Evolutionary conservation across 2,329 filamentous ascomycete species (phyloP).

Genomic region (Exophiala mesophila): DNA sequence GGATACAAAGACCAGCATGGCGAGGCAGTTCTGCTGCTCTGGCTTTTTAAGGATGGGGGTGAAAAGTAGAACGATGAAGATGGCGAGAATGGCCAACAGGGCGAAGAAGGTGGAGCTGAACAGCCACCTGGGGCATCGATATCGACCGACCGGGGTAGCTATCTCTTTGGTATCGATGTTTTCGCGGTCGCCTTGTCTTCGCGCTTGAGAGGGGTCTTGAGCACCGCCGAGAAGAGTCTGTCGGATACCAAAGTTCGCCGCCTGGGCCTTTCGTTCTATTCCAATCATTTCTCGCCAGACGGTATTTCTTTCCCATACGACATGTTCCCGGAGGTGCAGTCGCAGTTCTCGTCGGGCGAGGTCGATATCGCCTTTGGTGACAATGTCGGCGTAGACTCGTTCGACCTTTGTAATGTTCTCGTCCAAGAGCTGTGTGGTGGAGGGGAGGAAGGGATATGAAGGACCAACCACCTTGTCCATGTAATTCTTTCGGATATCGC

Average conservation of each 20-base stretch:
- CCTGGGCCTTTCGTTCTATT: constrained; percentile 90
- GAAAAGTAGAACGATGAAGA: constrained; percentile 71
- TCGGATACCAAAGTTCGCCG: constrained; percentile 76
- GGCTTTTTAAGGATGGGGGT: constrained; percentile 77
- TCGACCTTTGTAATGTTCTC: constrained; percentile 71
- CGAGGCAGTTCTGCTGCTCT: constrained; percentile 94
- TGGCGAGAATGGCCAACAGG: constrained; percentile 61
- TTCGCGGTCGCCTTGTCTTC: constrained; percentile 76
- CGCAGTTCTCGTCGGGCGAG: constrained; percentile 79
- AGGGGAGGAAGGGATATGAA: constrained; percentile 73
- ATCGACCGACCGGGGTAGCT: constrained; percentile 71
- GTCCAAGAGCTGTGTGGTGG: constrained; percentile 66
- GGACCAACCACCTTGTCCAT: constrained; percentile 68
- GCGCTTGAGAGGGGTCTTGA: constrained; percentile 60
- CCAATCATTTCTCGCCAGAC: constrained; percentile 99
- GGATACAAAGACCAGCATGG: constrained; percentile 89
- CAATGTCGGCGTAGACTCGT: constrained; percentile 70
- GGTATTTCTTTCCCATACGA: constrained; percentile 98
- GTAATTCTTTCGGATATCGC: constrained; percentile 71
- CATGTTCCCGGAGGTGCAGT: constrained; percentile 87
- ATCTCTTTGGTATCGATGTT: constrained; percentile 61
- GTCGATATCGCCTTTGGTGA: constrained; percentile 72
- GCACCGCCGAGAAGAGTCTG: constrained; percentile 75
- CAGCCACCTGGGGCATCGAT: constrained; percentile 74
- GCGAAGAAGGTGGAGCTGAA: constrained; percentile 76